Percentiles rank a stretch among this genome's conserved stretches.
phyloP scores from a whole-genome alignment of 1,284 basidiomycete species.

The Cryptococcus sp. region DNA sequence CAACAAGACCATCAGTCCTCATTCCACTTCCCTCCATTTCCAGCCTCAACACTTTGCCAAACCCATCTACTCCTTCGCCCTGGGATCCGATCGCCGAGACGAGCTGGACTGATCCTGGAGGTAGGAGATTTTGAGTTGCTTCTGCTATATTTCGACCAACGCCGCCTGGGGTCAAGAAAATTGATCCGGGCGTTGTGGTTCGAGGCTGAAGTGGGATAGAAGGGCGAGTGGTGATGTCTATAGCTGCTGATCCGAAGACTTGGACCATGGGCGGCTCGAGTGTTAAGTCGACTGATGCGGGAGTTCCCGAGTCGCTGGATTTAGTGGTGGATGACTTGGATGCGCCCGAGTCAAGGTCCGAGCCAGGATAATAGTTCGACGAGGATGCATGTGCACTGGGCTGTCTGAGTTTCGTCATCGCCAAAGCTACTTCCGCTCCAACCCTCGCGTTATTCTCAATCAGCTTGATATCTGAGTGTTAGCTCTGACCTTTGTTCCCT shows the following conservation, averaged over 20 bases:
- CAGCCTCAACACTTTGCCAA: constrained; percentile 60
- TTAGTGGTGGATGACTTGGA: not conserved
- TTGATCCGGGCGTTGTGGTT: constrained; percentile 75
- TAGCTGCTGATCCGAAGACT: constrained; percentile 75
- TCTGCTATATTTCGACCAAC: constrained; percentile 93
- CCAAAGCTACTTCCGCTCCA: constrained; percentile 75
- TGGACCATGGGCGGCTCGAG: constrained; percentile 49
- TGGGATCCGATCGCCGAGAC: constrained; percentile 51
- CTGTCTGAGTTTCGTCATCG: constrained; percentile 62
- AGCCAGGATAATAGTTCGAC: constrained; percentile 14
- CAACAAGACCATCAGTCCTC: constrained; percentile 72
- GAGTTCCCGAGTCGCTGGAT: not conserved
- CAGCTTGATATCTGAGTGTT: constrained; percentile 69
- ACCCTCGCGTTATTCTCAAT: constrained; percentile 87
- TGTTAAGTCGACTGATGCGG: constrained; percentile 19
- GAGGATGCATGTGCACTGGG: constrained; percentile 22
- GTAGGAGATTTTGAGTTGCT: constrained; percentile 55
- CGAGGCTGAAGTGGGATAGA: constrained; percentile 41
- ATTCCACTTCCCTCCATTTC: constrained; percentile 64
- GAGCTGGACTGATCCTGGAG: constrained; percentile 39
- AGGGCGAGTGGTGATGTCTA: constrained; percentile 70
- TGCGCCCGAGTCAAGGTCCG: not conserved
- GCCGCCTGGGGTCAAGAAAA: constrained; percentile 75
- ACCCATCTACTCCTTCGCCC: constrained; percentile 57
- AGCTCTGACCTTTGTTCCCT: not conserved